These are phyloP conservation scores for Populus pruinosa DNA, from an alignment of 345 rosid species.

Conservation along the genomic window DNA sequence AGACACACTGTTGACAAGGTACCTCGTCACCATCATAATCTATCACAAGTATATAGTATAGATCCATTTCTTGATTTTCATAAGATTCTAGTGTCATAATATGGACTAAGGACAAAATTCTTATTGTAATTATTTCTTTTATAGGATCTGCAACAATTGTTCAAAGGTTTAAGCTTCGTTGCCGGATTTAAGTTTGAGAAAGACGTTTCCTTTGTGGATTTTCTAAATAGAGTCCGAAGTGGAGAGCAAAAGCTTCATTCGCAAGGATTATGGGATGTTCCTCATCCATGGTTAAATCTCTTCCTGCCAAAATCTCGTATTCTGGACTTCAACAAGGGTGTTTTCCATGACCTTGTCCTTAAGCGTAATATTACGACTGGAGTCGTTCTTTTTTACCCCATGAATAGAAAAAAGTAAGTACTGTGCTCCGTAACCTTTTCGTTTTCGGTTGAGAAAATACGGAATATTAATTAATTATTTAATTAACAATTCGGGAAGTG, in stretches of 20 bases:
- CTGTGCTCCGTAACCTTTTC: background rate
- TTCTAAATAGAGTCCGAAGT: slow-evolving; percentile 68
- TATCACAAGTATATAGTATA: background rate
- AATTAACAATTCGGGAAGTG: background rate
- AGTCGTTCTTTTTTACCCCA: slow-evolving; percentile 72
- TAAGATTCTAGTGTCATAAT: background rate
- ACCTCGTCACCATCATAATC: background rate
- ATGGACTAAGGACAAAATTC: background rate
- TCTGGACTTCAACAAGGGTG: slow-evolving; percentile 55
- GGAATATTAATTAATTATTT: background rate
- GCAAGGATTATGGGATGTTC: slow-evolving; percentile 84
- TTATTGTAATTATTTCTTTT: background rate
- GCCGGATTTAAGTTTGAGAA: slow-evolving; percentile 25
- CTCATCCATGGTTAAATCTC: slow-evolving; percentile 94
- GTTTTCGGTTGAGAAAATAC: background rate
- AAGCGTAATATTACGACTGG: slow-evolving; percentile 60
- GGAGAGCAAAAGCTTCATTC: slow-evolving; percentile 63
- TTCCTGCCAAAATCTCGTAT: slow-evolving; percentile 74
- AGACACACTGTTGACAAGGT: slow-evolving; percentile 39
- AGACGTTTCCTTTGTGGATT: slow-evolving; percentile 41
- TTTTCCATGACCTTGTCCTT: slow-evolving; percentile 63
- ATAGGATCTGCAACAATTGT: slow-evolving; percentile 38
- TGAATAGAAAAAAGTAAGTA: slow-evolving; percentile 66
- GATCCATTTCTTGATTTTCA: background rate
- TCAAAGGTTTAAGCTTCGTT: slow-evolving; percentile 19